Evolutionary conservation across 2,329 filamentous ascomycete genomes (phyloP), one percentile per base, ranked within the genome.

Genomic region (Paraconiothyrium brasiliense): DNA sequence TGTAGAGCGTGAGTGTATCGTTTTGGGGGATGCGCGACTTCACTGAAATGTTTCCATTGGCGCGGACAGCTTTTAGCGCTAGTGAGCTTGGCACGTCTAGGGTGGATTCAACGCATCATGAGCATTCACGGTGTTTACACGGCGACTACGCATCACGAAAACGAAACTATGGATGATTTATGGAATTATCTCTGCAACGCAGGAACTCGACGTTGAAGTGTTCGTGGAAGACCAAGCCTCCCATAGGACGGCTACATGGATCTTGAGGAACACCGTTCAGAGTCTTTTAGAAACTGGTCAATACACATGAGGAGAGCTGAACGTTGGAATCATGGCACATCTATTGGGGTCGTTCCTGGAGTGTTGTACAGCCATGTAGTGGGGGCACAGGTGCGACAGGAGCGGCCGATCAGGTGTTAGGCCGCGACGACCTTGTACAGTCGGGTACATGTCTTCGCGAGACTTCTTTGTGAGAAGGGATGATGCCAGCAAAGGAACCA

Each of bases 41-140:
- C 43, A 60, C 59, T 30, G 52, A 43, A 58, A 62, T 37, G 27
- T 43, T 30, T 59, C n/a, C 16, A 7, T 54, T 27, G 32, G 54
- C 27, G 46, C 57, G 57, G 68, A 65, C 59, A 70, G 60, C 65
- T 71, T 70, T 71, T 67, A 57, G 62, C 67, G 67, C 64, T 68
- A 70, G 65, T 50, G 69, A 14, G 13, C 64, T 63, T 68, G 68
- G 67, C 68, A 34, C 27, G 27, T 30, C 4, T 30, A 30, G 27
- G 27, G 27, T 30, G 27, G 6, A 6, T 30, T 30, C 20, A 20
- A 20, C 20, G 20, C 20, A 20, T 20, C 20, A 20, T 20, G 20
- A 20, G 20, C 20, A 20, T 20, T 20, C 20, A 20, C 20, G 20
- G 1, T 20, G 20, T 20, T 30, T 30, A 6, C 20, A 41, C 30